Conservation (phyloP, 148 eudicot genomes). For the Rhododendron williamsianum region DNA sequence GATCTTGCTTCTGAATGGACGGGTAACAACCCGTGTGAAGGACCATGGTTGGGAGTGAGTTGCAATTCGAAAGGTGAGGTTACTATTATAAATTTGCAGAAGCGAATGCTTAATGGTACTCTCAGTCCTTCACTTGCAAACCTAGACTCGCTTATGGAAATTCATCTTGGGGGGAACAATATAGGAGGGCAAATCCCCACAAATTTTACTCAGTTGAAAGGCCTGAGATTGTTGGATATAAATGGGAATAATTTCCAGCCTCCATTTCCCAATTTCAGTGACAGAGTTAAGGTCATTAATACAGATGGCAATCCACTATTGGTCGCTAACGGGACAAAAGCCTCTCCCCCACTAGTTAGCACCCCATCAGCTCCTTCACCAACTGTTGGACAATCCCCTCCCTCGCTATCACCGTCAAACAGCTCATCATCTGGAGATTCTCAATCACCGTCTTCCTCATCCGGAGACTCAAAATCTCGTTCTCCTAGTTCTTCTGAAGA, state of each 20-base stretch:
- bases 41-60: slow-evolving; percentile 57
- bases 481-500: slow-evolving; percentile 12
- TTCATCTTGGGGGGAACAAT: slow-evolving; percentile 48
- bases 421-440: slow-evolving; percentile 11
- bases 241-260: slow-evolving; percentile 48
- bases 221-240: slow-evolving; percentile 52
- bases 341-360: slow-evolving; percentile 16
- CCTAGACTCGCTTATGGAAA: slow-evolving; percentile 37
- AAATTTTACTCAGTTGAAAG: slow-evolving; percentile 39
- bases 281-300: slow-evolving; percentile 33
- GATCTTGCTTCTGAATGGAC: slow-evolving; percentile 51
- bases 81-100: slow-evolving; percentile 46
- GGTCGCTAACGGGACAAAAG: slow-evolving; percentile 12
- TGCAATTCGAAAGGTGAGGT: slow-evolving; percentile 42
- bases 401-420: slow-evolving; percentile 19
- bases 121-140: slow-evolving; percentile 55
- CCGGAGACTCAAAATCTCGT: slow-evolving; percentile 10
- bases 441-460: slow-evolving; percentile 19
- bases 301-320: slow-evolving; percentile 46
- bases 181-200: slow-evolving; percentile 42
- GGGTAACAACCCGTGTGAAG: slow-evolving; percentile 69
- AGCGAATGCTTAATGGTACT: slow-evolving; percentile 52
- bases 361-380: slow-evolving; percentile 22
- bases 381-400: slow-evolving; percentile 11
- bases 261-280: slow-evolving; percentile 53